Evolutionary conservation across 2,329 filamentous ascomycete genomes (phyloP).

Genomic region (Dactylella cylindrospora): DNA sequence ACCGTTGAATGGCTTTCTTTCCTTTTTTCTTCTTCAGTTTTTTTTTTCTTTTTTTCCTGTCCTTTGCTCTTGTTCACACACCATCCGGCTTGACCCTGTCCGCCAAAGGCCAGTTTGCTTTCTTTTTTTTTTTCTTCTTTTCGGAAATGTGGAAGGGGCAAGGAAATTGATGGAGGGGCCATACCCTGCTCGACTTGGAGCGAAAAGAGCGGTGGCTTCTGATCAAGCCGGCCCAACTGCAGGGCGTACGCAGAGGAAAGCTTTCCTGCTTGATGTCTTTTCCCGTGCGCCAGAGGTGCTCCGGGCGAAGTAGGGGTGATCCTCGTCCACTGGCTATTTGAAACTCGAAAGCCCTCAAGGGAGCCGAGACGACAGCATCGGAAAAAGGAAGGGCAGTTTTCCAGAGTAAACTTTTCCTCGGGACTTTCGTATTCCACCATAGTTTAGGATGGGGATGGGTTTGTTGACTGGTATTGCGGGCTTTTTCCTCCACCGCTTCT

Average conservation of each 20-base stretch:
- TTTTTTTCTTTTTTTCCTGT: no score
- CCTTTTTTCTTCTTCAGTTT: no score
- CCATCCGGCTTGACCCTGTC: no score
- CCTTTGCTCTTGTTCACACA: no score
- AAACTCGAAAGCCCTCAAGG: conserved; percentile 44
- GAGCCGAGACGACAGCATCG: conserved; percentile 10
- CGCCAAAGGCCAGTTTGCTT: no score
- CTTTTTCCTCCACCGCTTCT: conserved; percentile 24
- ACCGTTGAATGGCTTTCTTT: no score
- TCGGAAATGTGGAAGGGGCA: conserved; percentile 45
- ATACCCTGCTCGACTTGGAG: conserved; percentile 37
- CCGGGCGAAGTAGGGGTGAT: conserved; percentile 33
- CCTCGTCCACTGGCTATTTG: conserved; percentile 37
- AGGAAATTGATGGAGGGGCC: conserved; percentile 41
- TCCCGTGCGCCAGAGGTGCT: conserved; percentile 38
- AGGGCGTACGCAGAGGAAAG: no score
- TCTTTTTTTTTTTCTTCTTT: no score
- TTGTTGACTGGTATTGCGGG: conserved; percentile 22
- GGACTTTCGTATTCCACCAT: conserved; percentile 31
- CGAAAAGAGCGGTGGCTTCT: conserved; percentile 40
- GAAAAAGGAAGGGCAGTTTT: no score
- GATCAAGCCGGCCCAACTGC: conserved; percentile 33
- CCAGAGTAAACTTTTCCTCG: conserved; percentile 31
- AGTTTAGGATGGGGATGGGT: conserved; percentile 32
- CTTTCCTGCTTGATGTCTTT: conserved; percentile 25